Evolutionary conservation across 169 alveolate genomes (phyloP).

Genomic region (Eimeria acervulina): DNA sequence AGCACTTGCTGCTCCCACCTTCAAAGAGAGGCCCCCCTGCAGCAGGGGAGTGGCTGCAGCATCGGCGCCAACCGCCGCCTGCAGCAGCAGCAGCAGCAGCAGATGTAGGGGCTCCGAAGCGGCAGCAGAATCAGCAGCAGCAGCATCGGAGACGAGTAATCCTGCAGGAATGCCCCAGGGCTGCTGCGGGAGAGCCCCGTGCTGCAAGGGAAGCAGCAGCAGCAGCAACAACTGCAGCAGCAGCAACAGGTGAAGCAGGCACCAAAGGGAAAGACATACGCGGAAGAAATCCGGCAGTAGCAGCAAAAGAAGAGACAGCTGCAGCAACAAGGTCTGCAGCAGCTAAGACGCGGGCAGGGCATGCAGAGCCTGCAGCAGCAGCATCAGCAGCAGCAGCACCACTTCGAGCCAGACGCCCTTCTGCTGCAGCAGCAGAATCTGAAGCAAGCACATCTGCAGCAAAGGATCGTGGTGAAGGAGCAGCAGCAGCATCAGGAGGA

Average conservation of each 20-base stretch:
- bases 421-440: neutral
- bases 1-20: neutral
- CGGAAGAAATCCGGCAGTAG: neutral
- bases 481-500: neutral
- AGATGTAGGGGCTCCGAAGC: neutral
- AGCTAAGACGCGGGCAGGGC: neutral
- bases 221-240: slow-evolving; percentile 8
- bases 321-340: neutral
- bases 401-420: neutral
- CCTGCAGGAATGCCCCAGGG: slow-evolving; percentile 47
- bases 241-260: neutral
- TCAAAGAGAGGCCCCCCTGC: slow-evolving; percentile 21
- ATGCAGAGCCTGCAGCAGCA: slow-evolving; percentile 34
- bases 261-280: neutral
- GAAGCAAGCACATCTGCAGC: slow-evolving; percentile 5
- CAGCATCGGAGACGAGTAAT: slow-evolving; percentile 33
- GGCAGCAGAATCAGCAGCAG: slow-evolving; percentile 40
- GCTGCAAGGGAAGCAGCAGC: neutral
- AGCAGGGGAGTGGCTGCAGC: slow-evolving; percentile 1
- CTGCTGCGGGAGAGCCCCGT: neutral
- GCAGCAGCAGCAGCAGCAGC: neutral
- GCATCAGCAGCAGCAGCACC: slow-evolving; percentile 16
- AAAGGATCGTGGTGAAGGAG: neutral
- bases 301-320: neutral
- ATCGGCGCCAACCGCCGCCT: neutral